phyloP scores from a whole-genome alignment of 805 yeast species.

The Metschnikowia bowlesiae region DNA sequence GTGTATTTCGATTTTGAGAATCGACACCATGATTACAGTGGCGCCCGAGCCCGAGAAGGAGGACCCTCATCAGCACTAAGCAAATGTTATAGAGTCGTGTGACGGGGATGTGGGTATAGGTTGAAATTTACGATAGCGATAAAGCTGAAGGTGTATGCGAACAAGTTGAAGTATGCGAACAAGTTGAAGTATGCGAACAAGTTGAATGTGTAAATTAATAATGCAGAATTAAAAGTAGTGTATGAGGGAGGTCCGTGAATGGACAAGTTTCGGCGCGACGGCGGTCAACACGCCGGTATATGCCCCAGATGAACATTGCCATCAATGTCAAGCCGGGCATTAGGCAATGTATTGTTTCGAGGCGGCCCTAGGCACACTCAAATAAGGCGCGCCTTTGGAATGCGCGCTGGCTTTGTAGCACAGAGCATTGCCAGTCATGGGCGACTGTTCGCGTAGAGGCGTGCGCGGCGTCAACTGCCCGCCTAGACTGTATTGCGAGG shows the following conservation, averaged over 20 bases:
- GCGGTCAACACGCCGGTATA: neutral
- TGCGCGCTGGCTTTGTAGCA: neutral
- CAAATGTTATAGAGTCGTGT: neutral
- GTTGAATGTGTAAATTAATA: neutral
- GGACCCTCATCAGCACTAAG: conserved; percentile 81
- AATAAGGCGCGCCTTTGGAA: conserved; percentile 2
- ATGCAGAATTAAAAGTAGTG: neutral
- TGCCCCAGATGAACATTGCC: neutral
- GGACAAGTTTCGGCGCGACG: neutral
- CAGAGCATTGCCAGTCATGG: conserved; percentile 5
- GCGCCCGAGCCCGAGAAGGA: conserved; percentile 93
- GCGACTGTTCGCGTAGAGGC: conserved; percentile 15
- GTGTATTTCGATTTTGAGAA: conserved; percentile 93
- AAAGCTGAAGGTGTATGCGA: neutral
- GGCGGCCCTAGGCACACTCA: neutral
- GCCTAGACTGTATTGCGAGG: conserved; percentile 11
- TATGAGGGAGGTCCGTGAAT: neutral
- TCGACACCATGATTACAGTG: conserved; percentile 96
- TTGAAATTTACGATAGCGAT: neutral
- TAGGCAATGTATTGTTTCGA: neutral
- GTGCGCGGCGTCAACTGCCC: conserved; percentile 8
- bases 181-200: neutral
- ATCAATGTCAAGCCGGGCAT: neutral
- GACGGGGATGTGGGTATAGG: neutral
- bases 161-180: neutral